phyloP scores from a whole-genome alignment of 2,329 filamentous ascomycete species.

The Chaetomium sp. region DNA sequence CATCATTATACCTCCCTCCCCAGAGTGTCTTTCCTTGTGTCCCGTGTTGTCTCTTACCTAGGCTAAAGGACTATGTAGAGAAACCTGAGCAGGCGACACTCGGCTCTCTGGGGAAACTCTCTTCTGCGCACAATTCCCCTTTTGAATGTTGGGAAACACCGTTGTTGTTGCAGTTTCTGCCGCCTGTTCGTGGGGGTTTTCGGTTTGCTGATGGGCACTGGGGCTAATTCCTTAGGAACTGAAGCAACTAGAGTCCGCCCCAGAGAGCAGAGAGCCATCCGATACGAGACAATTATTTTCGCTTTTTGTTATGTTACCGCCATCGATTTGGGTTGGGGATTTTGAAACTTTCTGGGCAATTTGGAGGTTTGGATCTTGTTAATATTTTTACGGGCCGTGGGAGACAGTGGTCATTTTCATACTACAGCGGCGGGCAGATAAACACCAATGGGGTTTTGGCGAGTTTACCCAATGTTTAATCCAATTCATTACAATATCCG shows the following conservation, averaged over 20 bases:
- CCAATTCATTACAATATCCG: not conserved
- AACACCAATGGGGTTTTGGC: not conserved
- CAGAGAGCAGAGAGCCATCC: no score
- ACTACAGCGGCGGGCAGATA: conserved; percentile 3
- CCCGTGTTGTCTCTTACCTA: conserved; percentile 19
- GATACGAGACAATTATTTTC: no score
- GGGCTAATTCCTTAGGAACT: conserved; percentile 29
- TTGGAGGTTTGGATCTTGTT: not conserved
- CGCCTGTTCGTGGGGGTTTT: not conserved
- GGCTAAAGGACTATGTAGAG: conserved; percentile 27
- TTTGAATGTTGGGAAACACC: not conserved
- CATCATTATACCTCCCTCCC: not conserved
- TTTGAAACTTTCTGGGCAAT: not conserved
- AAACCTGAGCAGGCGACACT: conserved; percentile 23
- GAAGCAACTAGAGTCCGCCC: conserved; percentile 23
- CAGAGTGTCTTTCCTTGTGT: conserved; percentile 4
- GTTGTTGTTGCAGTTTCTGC: not conserved
- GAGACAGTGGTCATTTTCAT: not conserved
- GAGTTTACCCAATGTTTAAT: not conserved
- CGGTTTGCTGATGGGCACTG: conserved; percentile 13
- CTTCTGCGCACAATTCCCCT: conserved; percentile 2
- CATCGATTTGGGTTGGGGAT: no score
- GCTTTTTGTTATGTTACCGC: no score
- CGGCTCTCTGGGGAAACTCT: conserved; percentile 7
- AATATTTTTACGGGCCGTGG: not conserved